Base-by-base conservation (phyloP, 2,329 filamentous ascomycete species). In the Zymoseptoria pseudotritici region DNA sequence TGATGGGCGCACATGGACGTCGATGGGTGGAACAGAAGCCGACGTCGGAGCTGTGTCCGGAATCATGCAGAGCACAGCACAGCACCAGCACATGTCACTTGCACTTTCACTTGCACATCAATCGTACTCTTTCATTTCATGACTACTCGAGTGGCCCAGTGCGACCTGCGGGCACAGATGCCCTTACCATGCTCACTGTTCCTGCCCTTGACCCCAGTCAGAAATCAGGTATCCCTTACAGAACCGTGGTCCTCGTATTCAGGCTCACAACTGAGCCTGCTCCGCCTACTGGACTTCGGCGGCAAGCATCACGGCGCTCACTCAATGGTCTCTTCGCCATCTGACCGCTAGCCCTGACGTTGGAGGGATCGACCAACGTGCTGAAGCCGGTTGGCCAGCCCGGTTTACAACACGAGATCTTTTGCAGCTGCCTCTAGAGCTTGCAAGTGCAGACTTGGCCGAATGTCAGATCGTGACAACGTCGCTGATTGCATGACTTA, bases 131-230 rank as follows among this genome's bases (percentile, higher is more conserved):
- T 20, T 50, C 6, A 50, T 50, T 50, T 50, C 9, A 29, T 97
- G 94, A 61, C 90, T 90, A 17, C 26, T 8, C 9, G 8, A 29
- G 26, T 9, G 8, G 26, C 26, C 26, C 8, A 9, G 26, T 8
- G 7, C 8, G 6, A 9, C 7, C 26, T 29, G 26, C 26, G 26
- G 26, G 26, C 2, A 29, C 26, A 9, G 8, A 29, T 8, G 7
- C 8, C 8, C 8, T 29, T 2, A 8, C 26, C 1, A 29, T 29
- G 26, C 26, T 29, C 26, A 29, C 8, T 29, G 7, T 9, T 29
- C 2, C 7, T 29, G 26, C 26, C 26, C 26, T 8, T 29, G 26
- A 29, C 7, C 26, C 8, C 1, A 29, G 8, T 9, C 26, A 29
- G 26, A 29, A 29, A 29, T 29, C 26, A 9, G 26, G 26, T 29